These are phyloP conservation scores for Cladophialophora carrionii DNA, from an alignment of 2,329 filamentous ascomycete species.

Conservation along the genomic window DNA sequence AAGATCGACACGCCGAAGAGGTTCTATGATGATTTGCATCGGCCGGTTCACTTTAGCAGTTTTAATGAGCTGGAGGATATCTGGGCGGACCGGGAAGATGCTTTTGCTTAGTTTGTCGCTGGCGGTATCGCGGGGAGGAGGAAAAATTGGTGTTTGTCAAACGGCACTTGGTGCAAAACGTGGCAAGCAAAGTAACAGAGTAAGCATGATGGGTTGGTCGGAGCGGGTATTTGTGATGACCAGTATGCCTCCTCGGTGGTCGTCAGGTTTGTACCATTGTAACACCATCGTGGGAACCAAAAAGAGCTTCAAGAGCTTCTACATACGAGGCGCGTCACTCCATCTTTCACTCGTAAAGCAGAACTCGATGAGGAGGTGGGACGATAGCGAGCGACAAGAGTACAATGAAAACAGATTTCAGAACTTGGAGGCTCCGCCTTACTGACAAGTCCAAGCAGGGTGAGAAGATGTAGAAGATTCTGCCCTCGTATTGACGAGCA, in stretches of 20 bases:
- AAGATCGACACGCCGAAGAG: slow-evolving; percentile 85
- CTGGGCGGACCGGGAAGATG: slow-evolving; percentile 90
- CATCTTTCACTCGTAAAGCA: too few species aligned
- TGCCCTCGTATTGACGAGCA: too few species aligned
- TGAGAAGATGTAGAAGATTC: too few species aligned
- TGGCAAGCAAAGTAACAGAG: not conserved
- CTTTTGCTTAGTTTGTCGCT: slow-evolving; percentile 73
- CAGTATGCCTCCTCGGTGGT: not conserved
- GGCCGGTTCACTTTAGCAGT: slow-evolving; percentile 93
- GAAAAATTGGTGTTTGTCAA: not conserved
- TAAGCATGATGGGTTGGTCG: not conserved
- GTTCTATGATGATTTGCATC: slow-evolving; percentile 91
- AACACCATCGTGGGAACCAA: not conserved
- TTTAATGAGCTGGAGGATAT: slow-evolving; percentile 97
- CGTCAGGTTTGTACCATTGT: not conserved
- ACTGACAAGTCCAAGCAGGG: too few species aligned
- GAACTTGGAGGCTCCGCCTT: too few species aligned
- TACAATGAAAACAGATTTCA: too few species aligned
- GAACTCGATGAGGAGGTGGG: too few species aligned
- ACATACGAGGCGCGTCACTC: too few species aligned
- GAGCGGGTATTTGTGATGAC: not conserved
- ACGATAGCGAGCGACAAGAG: too few species aligned
- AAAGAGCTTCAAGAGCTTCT: too few species aligned
- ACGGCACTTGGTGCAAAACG: not conserved
- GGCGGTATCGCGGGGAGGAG: not conserved